Evolutionary conservation across 257 asterid genomes (phyloP), one percentile per base, ranked within the genome.

Genomic region (Fraxinus excelsior): DNA sequence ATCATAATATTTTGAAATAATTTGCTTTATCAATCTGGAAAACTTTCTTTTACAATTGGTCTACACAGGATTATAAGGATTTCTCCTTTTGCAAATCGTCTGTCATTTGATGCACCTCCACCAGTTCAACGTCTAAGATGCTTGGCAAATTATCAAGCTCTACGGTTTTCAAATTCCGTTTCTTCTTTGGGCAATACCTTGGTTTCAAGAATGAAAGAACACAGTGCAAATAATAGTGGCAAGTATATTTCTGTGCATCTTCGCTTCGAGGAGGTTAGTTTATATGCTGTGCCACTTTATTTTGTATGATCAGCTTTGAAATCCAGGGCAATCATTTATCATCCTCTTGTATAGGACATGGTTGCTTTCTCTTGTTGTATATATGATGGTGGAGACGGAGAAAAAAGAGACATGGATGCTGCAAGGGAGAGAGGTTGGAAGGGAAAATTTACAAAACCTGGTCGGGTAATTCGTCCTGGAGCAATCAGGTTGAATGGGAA

Each of bases 351-450:
- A 81, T 84, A 96, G 99, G 99, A 96, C 82, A 96, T 96, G 99
- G 97, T 96, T 82, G 99, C 99, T 60, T 96, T 96, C 86, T 96
- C 99, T 46, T 96, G 99, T 83, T 96, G 99, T 86, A 80, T 90
- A 73, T 96, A 90, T 87, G 98, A 96, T 85, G 99, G 99, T 18
- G 98, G 97, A 29, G 82, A 82, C 32, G 81, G 83, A 81, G 99
- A 96, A 84, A 96, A 92, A 82, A 68, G 76, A 72, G 96, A 93
- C 83, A 96, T 96, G 99, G 97, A 92, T 87, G 97, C 96, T 87
- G 99, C 98, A 58, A 87, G 99, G 82, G 99, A 96, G 87, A 90
- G 92, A 84, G 97, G 99, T 66, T 96, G 99, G 99, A 96, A 82
- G 79, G 99, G 99, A 53, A 96, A 96, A 84, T 96, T 96, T 83